Evolutionary conservation across 345 rosid genomes (phyloP).

Genomic region (Linum tenue): DNA sequence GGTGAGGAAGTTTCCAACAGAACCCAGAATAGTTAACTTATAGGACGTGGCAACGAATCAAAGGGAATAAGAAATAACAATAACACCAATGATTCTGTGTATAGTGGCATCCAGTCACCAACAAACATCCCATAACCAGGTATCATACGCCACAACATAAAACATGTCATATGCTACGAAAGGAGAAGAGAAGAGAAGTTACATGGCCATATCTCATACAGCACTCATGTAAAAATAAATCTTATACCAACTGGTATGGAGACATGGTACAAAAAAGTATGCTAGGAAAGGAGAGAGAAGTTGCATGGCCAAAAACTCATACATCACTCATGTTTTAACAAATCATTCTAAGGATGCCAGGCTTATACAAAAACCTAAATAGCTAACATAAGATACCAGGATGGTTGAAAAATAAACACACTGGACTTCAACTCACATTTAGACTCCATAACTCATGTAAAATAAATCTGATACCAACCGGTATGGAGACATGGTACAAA

Average conservation of each 20-base stretch:
- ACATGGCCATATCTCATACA: too few species aligned
- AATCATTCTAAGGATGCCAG: background rate
- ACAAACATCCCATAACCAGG: background rate
- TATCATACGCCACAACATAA: background rate
- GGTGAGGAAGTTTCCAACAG: conserved; percentile 1
- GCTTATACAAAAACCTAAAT: background rate
- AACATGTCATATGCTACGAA: too few species aligned
- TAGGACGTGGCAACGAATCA: background rate
- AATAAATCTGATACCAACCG: too few species aligned
- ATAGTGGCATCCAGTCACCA: too few species aligned
- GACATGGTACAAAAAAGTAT: too few species aligned
- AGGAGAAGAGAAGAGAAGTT: too few species aligned
- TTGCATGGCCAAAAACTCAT: background rate
- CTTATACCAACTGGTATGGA: too few species aligned
- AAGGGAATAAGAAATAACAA: conserved; percentile 1
- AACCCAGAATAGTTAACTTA: background rate
- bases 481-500: too few species aligned
- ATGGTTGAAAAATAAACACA: background rate
- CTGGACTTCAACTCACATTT: background rate
- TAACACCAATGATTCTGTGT: background rate
- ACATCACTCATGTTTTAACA: background rate
- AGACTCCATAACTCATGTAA: too few species aligned
- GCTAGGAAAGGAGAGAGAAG: too few species aligned
- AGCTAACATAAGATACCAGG: background rate
- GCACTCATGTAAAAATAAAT: too few species aligned